Percentiles rank a stretch among this genome's conserved stretches.
Evolutionary conservation across 1,284 basidiomycete genomes (phyloP).

Genomic region (Sporisorium graminicola): DNA sequence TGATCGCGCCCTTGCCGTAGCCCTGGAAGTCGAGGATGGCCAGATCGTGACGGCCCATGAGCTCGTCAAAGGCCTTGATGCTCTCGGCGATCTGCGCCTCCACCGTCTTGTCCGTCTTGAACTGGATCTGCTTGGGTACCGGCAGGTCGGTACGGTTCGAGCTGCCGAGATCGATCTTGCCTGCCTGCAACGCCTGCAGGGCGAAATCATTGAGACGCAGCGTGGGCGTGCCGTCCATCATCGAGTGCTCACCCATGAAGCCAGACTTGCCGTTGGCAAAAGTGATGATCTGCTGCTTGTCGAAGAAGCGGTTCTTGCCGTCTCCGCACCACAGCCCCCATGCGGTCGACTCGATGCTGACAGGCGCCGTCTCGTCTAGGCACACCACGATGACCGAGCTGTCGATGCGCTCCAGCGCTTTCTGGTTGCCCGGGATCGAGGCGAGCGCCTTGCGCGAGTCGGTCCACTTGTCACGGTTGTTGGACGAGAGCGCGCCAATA

Average conservation of each 20-base stretch:
- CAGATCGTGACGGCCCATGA: slow-evolving; percentile 85
- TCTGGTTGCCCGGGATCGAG: slow-evolving; percentile 79
- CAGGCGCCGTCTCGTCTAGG: slow-evolving; percentile 83
- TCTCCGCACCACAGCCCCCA: slow-evolving; percentile 91
- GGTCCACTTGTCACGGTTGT: slow-evolving; percentile 91
- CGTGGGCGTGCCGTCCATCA: slow-evolving; percentile 96
- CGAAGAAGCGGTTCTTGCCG: slow-evolving; percentile 92
- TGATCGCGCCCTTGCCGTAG: slow-evolving; percentile 91
- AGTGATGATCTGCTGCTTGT: slow-evolving; percentile 86
- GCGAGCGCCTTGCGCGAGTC: slow-evolving; percentile 74
- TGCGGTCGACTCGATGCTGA: slow-evolving; percentile 79
- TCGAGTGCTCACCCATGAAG: slow-evolving; percentile 94
- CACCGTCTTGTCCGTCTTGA: slow-evolving; percentile 77
- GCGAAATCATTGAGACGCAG: slow-evolving; percentile 95
- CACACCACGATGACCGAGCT: slow-evolving; percentile 88
- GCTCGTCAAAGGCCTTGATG: slow-evolving; percentile 79
- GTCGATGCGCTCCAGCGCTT: slow-evolving; percentile 85
- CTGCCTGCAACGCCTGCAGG: slow-evolving; percentile 81
- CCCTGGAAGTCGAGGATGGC: slow-evolving; percentile 87
- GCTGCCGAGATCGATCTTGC: slow-evolving; percentile 78
- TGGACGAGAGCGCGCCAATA: slow-evolving; percentile 85
- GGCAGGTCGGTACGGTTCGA: slow-evolving; percentile 73
- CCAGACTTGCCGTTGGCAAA: slow-evolving; percentile 89
- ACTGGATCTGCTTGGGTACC: slow-evolving; percentile 79
- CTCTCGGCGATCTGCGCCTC: slow-evolving; percentile 74